A percentile compares a stretch with the other conserved stretches of the same genome.
These are phyloP conservation scores for Litsea cubeba DNA, from an alignment of 164 flowering plant species.

Conservation along the genomic window DNA sequence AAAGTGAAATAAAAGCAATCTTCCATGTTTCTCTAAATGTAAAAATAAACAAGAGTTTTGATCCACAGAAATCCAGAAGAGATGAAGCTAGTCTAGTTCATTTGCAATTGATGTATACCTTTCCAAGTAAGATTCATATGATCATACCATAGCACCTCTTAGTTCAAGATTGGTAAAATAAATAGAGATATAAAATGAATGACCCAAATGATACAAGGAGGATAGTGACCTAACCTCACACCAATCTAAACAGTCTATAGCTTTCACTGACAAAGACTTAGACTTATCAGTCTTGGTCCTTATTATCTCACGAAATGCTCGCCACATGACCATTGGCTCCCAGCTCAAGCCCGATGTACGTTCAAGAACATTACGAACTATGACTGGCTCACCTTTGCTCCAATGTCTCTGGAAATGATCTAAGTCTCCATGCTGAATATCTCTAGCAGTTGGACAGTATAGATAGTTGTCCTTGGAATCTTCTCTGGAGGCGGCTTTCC, in stretches of 20 bases:
- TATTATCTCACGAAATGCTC: conserved; percentile 53
- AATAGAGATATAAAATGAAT: no score
- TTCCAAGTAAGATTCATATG: no score
- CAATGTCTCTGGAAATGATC: conserved; percentile 55
- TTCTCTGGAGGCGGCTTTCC: conserved; percentile 48
- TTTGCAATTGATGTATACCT: no score
- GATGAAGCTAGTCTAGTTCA: no score
- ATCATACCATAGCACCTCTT: no score
- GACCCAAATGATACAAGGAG: not conserved
- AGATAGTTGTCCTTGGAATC: conserved; percentile 49
- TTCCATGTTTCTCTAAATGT: no score
- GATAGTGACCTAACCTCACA: conserved; percentile 51
- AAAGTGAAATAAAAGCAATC: no score
- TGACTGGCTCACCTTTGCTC: conserved; percentile 74
- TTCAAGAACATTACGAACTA: conserved; percentile 65
- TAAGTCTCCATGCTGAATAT: conserved; percentile 30
- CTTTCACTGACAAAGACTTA: conserved; percentile 52
- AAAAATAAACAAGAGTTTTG: no score
- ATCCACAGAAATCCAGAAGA: no score
- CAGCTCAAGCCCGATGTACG: conserved; percentile 65
- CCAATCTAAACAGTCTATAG: conserved; percentile 68
- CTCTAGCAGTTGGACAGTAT: conserved; percentile 49
- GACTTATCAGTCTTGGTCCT: conserved; percentile 31
- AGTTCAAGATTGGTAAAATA: no score
- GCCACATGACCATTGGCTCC: conserved; percentile 95